These are phyloP conservation scores for Rhodamnia rubescens DNA, from an alignment of 345 rosid genomes.

Conservation along the genomic window DNA sequence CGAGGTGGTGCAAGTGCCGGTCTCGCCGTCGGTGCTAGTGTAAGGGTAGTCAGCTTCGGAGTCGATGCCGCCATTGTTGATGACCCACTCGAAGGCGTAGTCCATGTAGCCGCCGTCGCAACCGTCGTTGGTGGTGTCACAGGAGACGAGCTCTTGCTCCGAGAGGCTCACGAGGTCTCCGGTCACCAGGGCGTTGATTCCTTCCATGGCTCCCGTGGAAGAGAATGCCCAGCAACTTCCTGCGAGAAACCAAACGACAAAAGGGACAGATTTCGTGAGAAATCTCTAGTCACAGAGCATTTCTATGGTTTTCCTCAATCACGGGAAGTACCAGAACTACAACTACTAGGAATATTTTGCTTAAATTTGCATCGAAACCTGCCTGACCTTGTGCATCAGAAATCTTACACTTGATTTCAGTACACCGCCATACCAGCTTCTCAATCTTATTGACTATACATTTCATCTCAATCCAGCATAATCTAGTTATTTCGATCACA, in stretches of 20 bases:
- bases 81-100: conserved; percentile 70
- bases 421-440: not conserved
- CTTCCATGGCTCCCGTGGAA: conserved; percentile 62
- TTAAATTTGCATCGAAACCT: not conserved
- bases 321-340: too few relatives aligned
- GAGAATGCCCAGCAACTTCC: conserved; percentile 85
- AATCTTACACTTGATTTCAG: not conserved
- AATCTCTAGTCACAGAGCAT: not conserved
- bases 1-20: conserved; percentile 43
- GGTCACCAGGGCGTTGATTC: conserved; percentile 42
- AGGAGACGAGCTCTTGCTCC: conserved; percentile 62
- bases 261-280: not conserved
- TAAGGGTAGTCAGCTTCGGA: conserved; percentile 50
- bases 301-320: not conserved
- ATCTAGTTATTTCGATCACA: not conserved
- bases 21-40: conserved; percentile 17
- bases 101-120: conserved; percentile 80
- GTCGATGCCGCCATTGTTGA: conserved; percentile 58
- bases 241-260: conserved; percentile 1
- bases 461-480: not conserved
- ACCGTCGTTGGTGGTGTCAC: conserved; percentile 47
- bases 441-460: not conserved
- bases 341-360: not conserved
- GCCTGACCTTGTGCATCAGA: not conserved
- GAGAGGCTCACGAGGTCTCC: conserved; percentile 58